Base-by-base conservation (phyloP, 768 basidiomycete genomes). In the Hygrocybe coccinea region DNA sequence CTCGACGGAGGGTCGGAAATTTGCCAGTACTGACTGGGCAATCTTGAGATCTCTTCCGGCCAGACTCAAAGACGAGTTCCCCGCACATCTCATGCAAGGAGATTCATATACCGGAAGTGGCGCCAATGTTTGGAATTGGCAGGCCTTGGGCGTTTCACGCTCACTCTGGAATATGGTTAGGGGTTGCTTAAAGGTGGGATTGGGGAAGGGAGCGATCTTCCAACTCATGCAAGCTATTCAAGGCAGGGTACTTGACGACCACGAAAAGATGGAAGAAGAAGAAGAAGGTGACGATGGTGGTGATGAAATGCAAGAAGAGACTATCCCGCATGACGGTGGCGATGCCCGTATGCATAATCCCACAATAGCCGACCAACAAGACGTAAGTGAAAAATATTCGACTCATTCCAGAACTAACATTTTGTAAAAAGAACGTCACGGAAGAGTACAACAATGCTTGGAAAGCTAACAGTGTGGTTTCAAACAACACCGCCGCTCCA, bases 151-250 rank as follows among this genome's bases (percentile, higher is more conserved):
- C 3, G 86, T 90, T 15, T 86, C 85, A 5, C 74, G 76, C 52
- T 74, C 80, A 19, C 69, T 91, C 47, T 90, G 87, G 88, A 86
- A 87, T 64, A 76, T 90, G 69, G 86, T 87, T 4, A 73, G 78
- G 43, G 84, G 81, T 0, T 78, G 75, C 37, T 64, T 91, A 63
- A 74, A 75, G 29, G 72, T 76, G 1, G 86, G 87, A 2, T 64
- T 89, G 64, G 67, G 76, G 60, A 86, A 79, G 67, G 84, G 85
- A 3, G 76, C 77, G 2, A 83, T 88, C 38, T 62, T 87, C 29
- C 73, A 78, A 52, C 65, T 91, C 47, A 74, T 89, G 21, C 70
- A 72, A 35, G 76, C 79, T 2, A 80, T 88, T 11, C 84, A 86
- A 64, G 71, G 75, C 34, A 82, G 83, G 0, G 71, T 77, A 14